A percentile compares a stretch with the other conserved stretches of the same genome.
These are phyloP conservation scores for Russula griseocarnosa DNA, from an alignment of 768 basidiomycete species.

Conservation along the genomic window DNA sequence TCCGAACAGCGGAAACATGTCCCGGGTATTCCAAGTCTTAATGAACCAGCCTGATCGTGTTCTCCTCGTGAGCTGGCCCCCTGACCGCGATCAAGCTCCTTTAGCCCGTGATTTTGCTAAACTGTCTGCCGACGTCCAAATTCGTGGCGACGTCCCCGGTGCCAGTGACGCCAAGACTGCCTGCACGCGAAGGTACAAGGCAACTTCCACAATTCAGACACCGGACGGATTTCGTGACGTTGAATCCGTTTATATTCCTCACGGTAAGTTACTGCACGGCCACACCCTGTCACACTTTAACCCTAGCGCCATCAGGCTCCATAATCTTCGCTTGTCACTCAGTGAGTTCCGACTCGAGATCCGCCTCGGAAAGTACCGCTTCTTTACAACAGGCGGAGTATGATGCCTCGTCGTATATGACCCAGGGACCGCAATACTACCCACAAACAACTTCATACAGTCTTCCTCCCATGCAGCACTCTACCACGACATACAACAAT, in stretches of 20 bases:
- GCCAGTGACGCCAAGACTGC: slow-evolving; percentile 76
- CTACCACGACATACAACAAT: slow-evolving; percentile 28
- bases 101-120: slow-evolving; percentile 44
- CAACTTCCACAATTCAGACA: slow-evolving; percentile 53
- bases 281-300: slow-evolving; percentile 24
- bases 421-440: slow-evolving; percentile 33
- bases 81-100: slow-evolving; percentile 46
- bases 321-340: slow-evolving; percentile 76
- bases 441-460: slow-evolving; percentile 31
- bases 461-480: slow-evolving; percentile 30
- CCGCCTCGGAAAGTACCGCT: slow-evolving; percentile 27
- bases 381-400: slow-evolving; percentile 29
- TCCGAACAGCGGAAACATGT: slow-evolving; percentile 48
- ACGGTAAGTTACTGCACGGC: slow-evolving; percentile 52
- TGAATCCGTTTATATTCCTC: slow-evolving; percentile 86
- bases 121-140: slow-evolving; percentile 66
- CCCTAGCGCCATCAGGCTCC: slow-evolving; percentile 42
- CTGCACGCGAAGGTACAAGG: slow-evolving; percentile 81
- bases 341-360: slow-evolving; percentile 41
- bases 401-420: slow-evolving; percentile 30
- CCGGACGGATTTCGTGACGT: slow-evolving; percentile 59
- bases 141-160: slow-evolving; percentile 46
- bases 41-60: slow-evolving; percentile 54
- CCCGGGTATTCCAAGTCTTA: slow-evolving; percentile 77
- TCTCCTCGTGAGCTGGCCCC: slow-evolving; percentile 73